A percentile compares a stretch with the other conserved stretches of the same genome.
These are phyloP conservation scores for Candida khao-thaluensis DNA, from an alignment of 805 yeast genomes.

Conservation along the genomic window DNA sequence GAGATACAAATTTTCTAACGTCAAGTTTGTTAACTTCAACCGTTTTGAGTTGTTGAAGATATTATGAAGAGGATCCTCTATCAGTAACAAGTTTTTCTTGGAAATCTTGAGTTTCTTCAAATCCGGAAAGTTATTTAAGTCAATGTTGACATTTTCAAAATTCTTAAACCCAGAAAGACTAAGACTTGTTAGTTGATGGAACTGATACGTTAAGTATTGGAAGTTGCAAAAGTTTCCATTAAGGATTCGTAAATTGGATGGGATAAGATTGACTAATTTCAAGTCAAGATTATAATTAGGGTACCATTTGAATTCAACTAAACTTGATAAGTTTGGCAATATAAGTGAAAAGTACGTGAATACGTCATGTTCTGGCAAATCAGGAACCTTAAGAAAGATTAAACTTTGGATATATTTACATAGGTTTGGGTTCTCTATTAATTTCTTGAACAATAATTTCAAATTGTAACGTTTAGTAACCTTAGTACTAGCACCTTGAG, in stretches of 20 bases:
- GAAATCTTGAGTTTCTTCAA: slow-evolving; percentile 18
- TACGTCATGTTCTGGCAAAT: slow-evolving; percentile 24
- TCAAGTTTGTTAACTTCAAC: slow-evolving; percentile 9
- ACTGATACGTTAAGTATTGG: slow-evolving; percentile 12
- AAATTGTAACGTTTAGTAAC: slow-evolving; percentile 19
- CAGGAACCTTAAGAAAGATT: slow-evolving; percentile 20
- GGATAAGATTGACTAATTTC: slow-evolving; percentile 16
- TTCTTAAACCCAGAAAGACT: slow-evolving; percentile 18
- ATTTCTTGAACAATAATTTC: slow-evolving; percentile 20
- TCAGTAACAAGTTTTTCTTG: slow-evolving; percentile 13
- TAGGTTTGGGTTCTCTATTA: slow-evolving; percentile 13
- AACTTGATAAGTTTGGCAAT: slow-evolving; percentile 18
- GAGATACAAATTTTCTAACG: slow-evolving; percentile 15
- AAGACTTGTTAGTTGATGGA: slow-evolving; percentile 13
- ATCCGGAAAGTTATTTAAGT: slow-evolving; percentile 14
- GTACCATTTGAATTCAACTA: slow-evolving; percentile 22
- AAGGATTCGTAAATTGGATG: slow-evolving; percentile 13
- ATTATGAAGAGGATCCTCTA: slow-evolving; percentile 14
- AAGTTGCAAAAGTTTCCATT: slow-evolving; percentile 21
- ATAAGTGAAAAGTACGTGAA: slow-evolving; percentile 15
- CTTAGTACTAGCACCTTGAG: background rate
- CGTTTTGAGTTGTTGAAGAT: slow-evolving; percentile 10
- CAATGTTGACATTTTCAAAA: slow-evolving; percentile 13
- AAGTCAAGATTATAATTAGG: slow-evolving; percentile 17
- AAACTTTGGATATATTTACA: slow-evolving; percentile 17